Evolutionary conservation across 2,329 filamentous ascomycete genomes (phyloP), one percentile per base, ranked within the genome.

Genomic region (Orbilia javanica): DNA sequence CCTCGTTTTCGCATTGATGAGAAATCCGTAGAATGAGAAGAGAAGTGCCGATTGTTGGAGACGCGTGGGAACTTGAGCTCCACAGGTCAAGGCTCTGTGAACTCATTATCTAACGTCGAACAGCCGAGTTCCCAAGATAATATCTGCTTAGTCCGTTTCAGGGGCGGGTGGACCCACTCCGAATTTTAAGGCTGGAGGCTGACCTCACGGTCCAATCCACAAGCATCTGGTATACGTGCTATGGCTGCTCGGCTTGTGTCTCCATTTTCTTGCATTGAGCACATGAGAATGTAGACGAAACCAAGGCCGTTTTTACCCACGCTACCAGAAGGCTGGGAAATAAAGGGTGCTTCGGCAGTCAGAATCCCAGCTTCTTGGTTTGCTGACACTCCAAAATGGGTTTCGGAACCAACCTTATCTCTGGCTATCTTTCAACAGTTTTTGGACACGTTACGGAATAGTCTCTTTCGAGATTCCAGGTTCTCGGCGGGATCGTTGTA

Each of bases 271-370:
- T 57, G 52, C 52, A 22, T 57, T 13, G 52, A 57, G 29, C 52
- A 57, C 29, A 57, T 57, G 52, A 20, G 29, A 34, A 44, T 34
- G 2, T 5, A 5, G 36, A 39, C 11, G 2, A 57, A 15, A 20
- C 29, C 29, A 36, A 57, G 29, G n/a, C 52, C 52, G 52, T 57
- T 27, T 57, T 57, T 57, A 57, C 29, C 52, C 52, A 57, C 27
- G 52, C 36, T 55, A 36, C 29, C 52, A 22, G 52, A 57, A 57
- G 29, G 52, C 52, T 57, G 52, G 52, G 52, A 57, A 57, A 22
- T 27, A 36, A 22, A 29, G 52, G 29, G 11, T n/a, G n/a, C 2
- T 22, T 36, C 52, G 52, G 52, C 52, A 57, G 52, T 57, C 52
- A 57, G 52, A 34, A 57, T 34, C 52, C 29, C 29, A 57, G 52